Evolutionary conservation across 2,329 filamentous ascomycete genomes (phyloP).

Genomic region (Phyllosticta capitalensis): DNA sequence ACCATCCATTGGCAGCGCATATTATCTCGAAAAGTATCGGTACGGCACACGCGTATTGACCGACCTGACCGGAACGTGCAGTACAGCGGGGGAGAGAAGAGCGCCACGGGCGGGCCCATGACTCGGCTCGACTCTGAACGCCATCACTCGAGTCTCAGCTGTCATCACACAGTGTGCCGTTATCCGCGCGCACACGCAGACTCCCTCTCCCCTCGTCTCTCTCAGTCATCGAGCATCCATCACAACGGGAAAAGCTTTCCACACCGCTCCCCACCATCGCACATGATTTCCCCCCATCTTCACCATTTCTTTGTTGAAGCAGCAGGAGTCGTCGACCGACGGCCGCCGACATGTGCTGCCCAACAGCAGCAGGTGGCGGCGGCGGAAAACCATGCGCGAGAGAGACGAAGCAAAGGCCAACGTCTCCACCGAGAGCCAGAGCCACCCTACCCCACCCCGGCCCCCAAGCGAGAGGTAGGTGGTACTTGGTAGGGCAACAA

Average conservation of each 20-base stretch:
- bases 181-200: neutral
- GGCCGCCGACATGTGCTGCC: neutral
- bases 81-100: neutral
- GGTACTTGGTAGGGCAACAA: too few relatives aligned
- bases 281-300: too few relatives aligned
- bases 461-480: neutral
- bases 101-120: neutral
- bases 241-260: neutral
- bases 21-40: neutral
- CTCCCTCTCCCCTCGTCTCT: neutral
- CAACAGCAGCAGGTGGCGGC: neutral
- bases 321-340: too few relatives aligned
- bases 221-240: neutral
- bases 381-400: neutral
- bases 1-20: neutral
- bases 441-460: neutral
- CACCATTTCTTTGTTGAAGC: too few relatives aligned
- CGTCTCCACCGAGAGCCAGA: neutral
- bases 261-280: too few relatives aligned
- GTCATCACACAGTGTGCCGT: neutral
- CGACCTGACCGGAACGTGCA: neutral
- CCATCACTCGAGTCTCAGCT: neutral
- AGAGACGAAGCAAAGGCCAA: neutral
- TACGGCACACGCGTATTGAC: neutral
- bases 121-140: neutral